phyloP scores from a whole-genome alignment of 306 rosid genomes.

The Adenanthera pavonina region DNA sequence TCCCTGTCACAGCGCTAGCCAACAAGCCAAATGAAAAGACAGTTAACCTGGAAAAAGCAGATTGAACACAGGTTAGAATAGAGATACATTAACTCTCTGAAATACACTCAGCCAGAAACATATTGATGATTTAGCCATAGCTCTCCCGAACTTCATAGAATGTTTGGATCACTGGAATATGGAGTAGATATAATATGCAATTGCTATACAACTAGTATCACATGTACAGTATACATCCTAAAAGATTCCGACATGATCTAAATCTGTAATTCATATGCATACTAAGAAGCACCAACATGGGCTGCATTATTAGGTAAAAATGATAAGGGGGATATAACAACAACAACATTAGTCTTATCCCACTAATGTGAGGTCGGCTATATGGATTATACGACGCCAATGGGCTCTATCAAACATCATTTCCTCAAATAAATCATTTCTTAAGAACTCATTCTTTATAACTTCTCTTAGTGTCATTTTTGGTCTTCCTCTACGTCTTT shows the following conservation, averaged over 20 bases:
- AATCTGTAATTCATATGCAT: neutral
- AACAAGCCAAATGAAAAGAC: slow-evolving; percentile 74
- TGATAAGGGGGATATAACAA: neutral
- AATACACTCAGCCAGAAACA: slow-evolving; percentile 17
- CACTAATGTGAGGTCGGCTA: too few relatives aligned
- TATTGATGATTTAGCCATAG: neutral
- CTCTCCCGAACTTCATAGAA: neutral
- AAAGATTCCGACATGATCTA: neutral
- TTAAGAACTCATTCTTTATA: too few relatives aligned
- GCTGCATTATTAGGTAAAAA: neutral
- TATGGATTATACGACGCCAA: too few relatives aligned
- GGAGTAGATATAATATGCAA: neutral
- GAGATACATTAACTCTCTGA: slow-evolving; percentile 6
- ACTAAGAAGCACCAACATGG: neutral
- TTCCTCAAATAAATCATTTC: too few relatives aligned
- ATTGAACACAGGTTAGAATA: slow-evolving; percentile 18
- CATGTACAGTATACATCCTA: neutral
- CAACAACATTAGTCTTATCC: too few relatives aligned
- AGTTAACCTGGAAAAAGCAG: slow-evolving; percentile 60
- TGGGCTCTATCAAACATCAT: too few relatives aligned
- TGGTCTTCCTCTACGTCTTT: too few relatives aligned
- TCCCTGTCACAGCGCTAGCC: slow-evolving; percentile 71
- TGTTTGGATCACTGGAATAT: neutral
- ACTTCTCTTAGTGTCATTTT: too few relatives aligned
- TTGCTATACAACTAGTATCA: neutral